These are phyloP conservation scores for Rhizophora mangle DNA, from an alignment of 345 rosid species.

Conservation along the genomic window DNA sequence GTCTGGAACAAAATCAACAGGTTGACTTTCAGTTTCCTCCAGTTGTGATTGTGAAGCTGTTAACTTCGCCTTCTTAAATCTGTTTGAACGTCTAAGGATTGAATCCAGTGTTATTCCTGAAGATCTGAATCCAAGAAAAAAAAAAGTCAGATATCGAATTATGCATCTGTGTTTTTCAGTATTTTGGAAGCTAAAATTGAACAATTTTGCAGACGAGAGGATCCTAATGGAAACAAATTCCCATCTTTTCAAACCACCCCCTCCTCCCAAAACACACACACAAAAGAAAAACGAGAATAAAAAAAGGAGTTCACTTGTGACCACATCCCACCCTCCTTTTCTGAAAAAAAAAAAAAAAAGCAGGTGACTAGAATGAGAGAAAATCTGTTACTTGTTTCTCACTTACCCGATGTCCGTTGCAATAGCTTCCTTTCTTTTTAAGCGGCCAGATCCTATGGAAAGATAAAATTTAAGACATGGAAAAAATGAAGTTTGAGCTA, in stretches of 20 bases:
- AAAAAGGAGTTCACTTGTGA: too few species aligned
- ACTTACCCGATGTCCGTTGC: conserved; percentile 31
- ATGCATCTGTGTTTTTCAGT: neutral
- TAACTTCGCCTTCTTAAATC: conserved; percentile 52
- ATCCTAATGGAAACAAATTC: neutral
- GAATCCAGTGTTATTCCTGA: conserved; percentile 32
- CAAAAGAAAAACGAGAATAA: too few species aligned
- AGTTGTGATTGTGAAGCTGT: conserved; percentile 41
- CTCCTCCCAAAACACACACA: too few species aligned
- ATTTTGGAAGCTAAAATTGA: neutral
- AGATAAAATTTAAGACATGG: neutral
- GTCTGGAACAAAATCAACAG: conserved; percentile 50
- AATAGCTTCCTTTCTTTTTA: conserved; percentile 19
- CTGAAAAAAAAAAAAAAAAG: neutral
- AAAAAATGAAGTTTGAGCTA: conserved; percentile 6
- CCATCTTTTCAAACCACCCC: neutral
- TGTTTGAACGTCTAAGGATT: conserved; percentile 50
- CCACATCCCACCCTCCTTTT: neutral
- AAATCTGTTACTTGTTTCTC: neutral
- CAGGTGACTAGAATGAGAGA: too few species aligned
- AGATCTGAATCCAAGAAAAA: conserved; percentile 24
- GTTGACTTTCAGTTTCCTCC: conserved; percentile 40
- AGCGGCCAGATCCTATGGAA: conserved; percentile 31
- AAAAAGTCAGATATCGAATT: neutral
- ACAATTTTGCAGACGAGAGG: neutral